Conservation (phyloP, 768 basidiomycete genomes). For the Boletales sp. region DNA sequence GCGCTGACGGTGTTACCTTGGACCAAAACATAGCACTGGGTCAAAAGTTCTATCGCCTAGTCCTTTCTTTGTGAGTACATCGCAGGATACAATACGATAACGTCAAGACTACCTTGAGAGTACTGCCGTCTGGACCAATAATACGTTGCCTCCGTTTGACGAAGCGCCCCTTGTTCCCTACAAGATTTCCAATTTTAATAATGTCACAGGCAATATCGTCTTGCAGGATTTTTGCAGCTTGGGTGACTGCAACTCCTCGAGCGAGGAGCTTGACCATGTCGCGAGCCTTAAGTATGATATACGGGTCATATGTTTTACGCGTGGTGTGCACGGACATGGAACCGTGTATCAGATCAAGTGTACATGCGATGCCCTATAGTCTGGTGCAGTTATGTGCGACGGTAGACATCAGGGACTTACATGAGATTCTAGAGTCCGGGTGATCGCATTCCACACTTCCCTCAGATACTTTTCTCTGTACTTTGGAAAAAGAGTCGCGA, state of each 20-base stretch:
- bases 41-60: constrained; percentile 94
- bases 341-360: constrained; percentile 92
- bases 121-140: constrained; percentile 96
- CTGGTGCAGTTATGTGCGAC: neutral
- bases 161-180: constrained; percentile 94
- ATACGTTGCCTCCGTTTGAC: constrained; percentile 95
- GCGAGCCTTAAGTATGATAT: constrained; percentile 91
- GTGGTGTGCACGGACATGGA: constrained; percentile 98
- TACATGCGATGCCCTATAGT: constrained; percentile 78
- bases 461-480: constrained; percentile 96
- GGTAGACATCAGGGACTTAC: constrained; percentile 38
- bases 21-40: constrained; percentile 94
- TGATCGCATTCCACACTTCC: constrained; percentile 92
- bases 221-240: constrained; percentile 87
- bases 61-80: constrained; percentile 6
- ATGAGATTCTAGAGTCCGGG: constrained; percentile 75
- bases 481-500: constrained; percentile 97
- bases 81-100: neutral
- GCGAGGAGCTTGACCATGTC: constrained; percentile 95
- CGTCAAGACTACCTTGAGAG: constrained; percentile 68
- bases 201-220: constrained; percentile 93
- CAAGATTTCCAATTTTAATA: constrained; percentile 93
- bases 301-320: constrained; percentile 95
- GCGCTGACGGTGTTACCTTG: constrained; percentile 98
- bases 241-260: constrained; percentile 79